A percentile compares a stretch with the other conserved stretches of the same genome.
Conservation (phyloP, 345 rosid genomes). For the Litchi chinensis region DNA sequence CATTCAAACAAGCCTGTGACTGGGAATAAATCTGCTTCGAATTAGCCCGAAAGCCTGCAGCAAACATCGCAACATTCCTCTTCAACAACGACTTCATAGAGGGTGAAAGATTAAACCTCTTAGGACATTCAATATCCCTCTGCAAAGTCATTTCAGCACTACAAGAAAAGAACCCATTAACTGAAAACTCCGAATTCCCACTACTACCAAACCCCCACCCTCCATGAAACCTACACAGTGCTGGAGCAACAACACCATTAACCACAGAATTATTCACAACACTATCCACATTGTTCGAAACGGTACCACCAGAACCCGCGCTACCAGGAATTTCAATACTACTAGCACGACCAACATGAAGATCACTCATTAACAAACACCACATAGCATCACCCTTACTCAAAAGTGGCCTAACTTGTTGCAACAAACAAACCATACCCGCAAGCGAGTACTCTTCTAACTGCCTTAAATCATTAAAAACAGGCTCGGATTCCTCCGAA, state of each 20-base stretch:
- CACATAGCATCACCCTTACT: slow-evolving; percentile 97
- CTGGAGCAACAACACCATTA: slow-evolving; percentile 55
- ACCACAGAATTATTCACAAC: slow-evolving; percentile 41
- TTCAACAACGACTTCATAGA: slow-evolving; percentile 80
- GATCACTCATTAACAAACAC: slow-evolving; percentile 94
- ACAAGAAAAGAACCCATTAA: slow-evolving; percentile 50
- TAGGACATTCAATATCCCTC: slow-evolving; percentile 83
- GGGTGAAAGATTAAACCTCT: slow-evolving; percentile 83
- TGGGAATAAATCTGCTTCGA: slow-evolving; percentile 56
- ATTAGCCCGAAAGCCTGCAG: slow-evolving; percentile 82
- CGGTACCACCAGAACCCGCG: slow-evolving; percentile 17
- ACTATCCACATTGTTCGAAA: slow-evolving; percentile 39
- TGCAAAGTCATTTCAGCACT: slow-evolving; percentile 49
- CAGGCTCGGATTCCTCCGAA: slow-evolving; percentile 56
- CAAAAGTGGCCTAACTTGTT: slow-evolving; percentile 75
- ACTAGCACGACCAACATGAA: slow-evolving; percentile 83
- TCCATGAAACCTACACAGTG: slow-evolving; percentile 75
- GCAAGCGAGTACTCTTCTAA: slow-evolving; percentile 80
- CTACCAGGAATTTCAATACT: slow-evolving; percentile 56
- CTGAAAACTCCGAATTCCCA: slow-evolving; percentile 54
- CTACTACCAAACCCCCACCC: slow-evolving; percentile 85
- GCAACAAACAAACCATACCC: slow-evolving; percentile 86
- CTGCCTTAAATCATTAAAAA: slow-evolving; percentile 72
- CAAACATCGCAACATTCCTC: slow-evolving; percentile 87
- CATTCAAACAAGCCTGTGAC: slow-evolving; percentile 38